Conservation (phyloP, 2,329 filamentous ascomycete species). For the Myriosclerotinia duriaeana region DNA sequence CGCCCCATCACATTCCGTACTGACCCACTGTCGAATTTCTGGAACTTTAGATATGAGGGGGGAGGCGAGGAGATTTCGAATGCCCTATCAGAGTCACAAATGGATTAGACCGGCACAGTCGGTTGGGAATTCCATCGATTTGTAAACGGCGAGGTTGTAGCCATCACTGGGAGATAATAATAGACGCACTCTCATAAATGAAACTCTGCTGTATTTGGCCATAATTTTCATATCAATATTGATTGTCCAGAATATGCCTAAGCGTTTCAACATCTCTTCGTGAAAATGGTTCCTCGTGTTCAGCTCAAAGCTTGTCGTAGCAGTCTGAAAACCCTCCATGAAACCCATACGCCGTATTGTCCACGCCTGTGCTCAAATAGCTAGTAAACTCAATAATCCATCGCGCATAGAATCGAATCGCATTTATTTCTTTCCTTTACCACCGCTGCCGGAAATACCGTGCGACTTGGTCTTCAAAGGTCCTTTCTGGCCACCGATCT, state of each 20-base stretch:
- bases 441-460: slow-evolving; percentile 97
- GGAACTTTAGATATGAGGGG: not conserved
- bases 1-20: not conserved
- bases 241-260: not conserved
- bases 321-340: slow-evolving; percentile 17
- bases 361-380: slow-evolving; percentile 24
- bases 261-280: not conserved
- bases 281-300: not conserved
- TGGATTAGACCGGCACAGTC: not conserved
- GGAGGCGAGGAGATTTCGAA: not conserved
- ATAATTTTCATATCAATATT: not conserved
- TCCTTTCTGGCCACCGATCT: slow-evolving; percentile 63
- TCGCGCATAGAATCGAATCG: not conserved
- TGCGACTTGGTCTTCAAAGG: slow-evolving; percentile 80
- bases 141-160: not conserved
- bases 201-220: slow-evolving; percentile 5
- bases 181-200: not conserved
- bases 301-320: slow-evolving; percentile 10
- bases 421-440: slow-evolving; percentile 58
- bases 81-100: not conserved
- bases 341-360: slow-evolving; percentile 27
- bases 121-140: not conserved
- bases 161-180: not conserved
- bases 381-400: slow-evolving; percentile 14
- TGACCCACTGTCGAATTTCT: not conserved